phyloP scores from a whole-genome alignment of 495 filamentous ascomycete species.

The Bombardia bombarda region DNA sequence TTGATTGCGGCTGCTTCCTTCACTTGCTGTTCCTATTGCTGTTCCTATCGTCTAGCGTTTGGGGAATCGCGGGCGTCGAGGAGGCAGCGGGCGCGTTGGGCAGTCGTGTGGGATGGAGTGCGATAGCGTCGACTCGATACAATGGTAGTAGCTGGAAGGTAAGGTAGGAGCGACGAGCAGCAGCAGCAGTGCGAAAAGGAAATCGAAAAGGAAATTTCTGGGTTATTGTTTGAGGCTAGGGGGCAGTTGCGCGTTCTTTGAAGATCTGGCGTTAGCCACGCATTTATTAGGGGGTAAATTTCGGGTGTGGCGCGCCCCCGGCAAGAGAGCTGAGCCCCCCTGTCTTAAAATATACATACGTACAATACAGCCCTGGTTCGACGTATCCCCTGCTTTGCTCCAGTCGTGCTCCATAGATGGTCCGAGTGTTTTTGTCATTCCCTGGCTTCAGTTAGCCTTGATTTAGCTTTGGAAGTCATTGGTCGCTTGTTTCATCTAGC shows the following conservation, averaged over 20 bases:
- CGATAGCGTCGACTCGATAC: too few relatives aligned
- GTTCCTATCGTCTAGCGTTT: background rate
- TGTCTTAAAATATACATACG: too few relatives aligned
- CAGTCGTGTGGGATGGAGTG: too few relatives aligned
- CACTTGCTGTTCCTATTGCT: background rate
- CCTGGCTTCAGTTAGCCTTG: too few relatives aligned
- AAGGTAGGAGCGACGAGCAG: background rate
- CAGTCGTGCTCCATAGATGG: background rate
- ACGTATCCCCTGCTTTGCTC: too few relatives aligned
- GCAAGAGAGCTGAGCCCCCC: too few relatives aligned
- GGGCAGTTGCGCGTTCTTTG: slow-evolving; percentile 5
- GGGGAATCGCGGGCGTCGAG: background rate
- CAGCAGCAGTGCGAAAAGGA: background rate
- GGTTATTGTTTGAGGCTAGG: background rate
- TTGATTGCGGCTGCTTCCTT: background rate
- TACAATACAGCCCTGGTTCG: too few relatives aligned
- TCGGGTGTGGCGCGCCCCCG: slow-evolving; percentile 9
- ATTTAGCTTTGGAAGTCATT: background rate
- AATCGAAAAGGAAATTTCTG: slow-evolving; percentile 1
- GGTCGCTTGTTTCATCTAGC: background rate
- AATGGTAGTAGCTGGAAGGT: background rate
- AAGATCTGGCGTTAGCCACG: slow-evolving; percentile 9
- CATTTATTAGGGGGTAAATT: slow-evolving; percentile 3
- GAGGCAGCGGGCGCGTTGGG: background rate
- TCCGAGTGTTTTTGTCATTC: too few relatives aligned